These are phyloP conservation scores for Verticillium tricorpus DNA, from an alignment of 2,329 filamentous ascomycete species.

Conservation along the genomic window DNA sequence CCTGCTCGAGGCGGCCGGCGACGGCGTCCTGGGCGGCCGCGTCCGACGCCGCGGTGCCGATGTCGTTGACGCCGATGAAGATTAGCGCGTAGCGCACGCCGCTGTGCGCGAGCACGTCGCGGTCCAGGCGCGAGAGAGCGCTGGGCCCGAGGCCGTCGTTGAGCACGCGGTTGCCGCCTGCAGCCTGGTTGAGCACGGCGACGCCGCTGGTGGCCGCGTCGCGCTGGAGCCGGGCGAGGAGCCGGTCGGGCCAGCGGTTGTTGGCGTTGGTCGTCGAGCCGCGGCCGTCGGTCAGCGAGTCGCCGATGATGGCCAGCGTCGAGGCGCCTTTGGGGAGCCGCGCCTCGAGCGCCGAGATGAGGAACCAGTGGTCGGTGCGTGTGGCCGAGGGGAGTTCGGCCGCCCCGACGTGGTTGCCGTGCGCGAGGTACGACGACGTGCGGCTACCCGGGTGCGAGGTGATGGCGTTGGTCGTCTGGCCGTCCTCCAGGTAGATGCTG, in stretches of 20 bases:
- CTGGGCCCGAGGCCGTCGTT: conserved; percentile 56
- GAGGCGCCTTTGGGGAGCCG: conserved; percentile 29
- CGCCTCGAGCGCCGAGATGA: conserved; percentile 54
- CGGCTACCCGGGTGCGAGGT: conserved; percentile 59
- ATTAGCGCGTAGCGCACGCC: conserved; percentile 52
- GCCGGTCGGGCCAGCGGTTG: conserved; percentile 39
- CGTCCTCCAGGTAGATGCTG: conserved; percentile 52
- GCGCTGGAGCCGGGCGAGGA: conserved; percentile 36
- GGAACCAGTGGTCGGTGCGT: conserved; percentile 49
- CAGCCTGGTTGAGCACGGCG: conserved; percentile 55
- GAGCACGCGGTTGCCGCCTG: conserved; percentile 59
- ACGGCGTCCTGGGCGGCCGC: conserved; percentile 36
- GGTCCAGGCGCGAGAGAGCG: conserved; percentile 50
- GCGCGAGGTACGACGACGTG: conserved; percentile 49
- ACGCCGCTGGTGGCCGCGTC: conserved; percentile 31
- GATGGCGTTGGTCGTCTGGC: conserved; percentile 49
- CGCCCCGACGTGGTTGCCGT: conserved; percentile 43
- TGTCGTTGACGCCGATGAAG: conserved; percentile 62
- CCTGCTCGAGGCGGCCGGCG: conserved; percentile 44
- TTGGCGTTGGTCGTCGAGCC: conserved; percentile 56
- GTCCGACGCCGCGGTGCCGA: conserved; percentile 45
- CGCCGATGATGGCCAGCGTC: conserved; percentile 55
- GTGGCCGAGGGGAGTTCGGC: conserved; percentile 28
- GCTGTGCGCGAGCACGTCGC: conserved; percentile 54
- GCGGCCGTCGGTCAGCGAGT: conserved; percentile 62